phyloP scores from a whole-genome alignment of 192 early-diverging fungal species.

The Backusella mclennaniae region DNA sequence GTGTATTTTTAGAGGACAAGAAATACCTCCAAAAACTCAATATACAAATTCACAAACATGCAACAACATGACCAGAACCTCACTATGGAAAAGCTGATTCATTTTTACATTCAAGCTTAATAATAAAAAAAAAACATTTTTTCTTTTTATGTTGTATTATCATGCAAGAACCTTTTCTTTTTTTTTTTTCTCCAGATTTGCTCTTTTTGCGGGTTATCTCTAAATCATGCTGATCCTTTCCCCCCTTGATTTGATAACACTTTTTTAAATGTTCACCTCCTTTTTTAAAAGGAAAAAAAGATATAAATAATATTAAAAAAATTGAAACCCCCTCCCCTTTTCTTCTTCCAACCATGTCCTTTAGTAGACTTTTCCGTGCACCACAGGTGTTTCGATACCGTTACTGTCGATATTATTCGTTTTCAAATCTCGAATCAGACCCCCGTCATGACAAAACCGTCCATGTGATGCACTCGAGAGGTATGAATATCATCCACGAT shows the following conservation, averaged over 20 bases:
- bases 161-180: background rate
- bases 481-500: slow-evolving; percentile 52
- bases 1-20: too few species aligned
- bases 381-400: background rate
- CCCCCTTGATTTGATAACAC: background rate
- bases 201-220: background rate
- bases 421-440: slow-evolving; percentile 13
- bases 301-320: too few species aligned
- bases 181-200: background rate
- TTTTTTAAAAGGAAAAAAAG: background rate
- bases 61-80: too few species aligned
- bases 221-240: background rate
- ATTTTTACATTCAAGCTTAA: too few species aligned
- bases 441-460: slow-evolving; percentile 35
- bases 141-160: background rate
- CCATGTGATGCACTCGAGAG: slow-evolving; percentile 29
- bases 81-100: too few species aligned
- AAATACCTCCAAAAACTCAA: too few species aligned
- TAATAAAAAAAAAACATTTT: too few species aligned
- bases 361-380: background rate
- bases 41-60: too few species aligned
- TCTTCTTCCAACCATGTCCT: background rate
- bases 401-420: background rate
- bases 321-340: background rate
- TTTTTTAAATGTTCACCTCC: background rate